Conservation (phyloP, 164 flowering plant genomes). For the Aristolochia contorta region DNA sequence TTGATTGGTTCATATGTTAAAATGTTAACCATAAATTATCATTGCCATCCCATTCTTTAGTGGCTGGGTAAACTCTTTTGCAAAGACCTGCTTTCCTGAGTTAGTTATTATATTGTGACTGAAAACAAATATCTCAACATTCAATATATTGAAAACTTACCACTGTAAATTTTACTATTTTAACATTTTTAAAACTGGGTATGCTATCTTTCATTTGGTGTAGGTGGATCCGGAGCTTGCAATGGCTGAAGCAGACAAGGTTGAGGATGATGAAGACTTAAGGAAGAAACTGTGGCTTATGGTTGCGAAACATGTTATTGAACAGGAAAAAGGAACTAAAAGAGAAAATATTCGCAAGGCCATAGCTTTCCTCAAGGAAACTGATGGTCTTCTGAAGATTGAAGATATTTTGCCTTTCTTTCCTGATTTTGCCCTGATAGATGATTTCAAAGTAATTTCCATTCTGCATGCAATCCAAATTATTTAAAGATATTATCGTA, state of each 20-base stretch:
- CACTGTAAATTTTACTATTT: neutral
- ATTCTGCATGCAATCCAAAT: too few species aligned
- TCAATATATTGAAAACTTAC: too few species aligned
- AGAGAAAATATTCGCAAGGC: constrained; percentile 96
- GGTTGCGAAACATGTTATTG: constrained; percentile 98
- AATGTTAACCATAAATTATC: too few species aligned
- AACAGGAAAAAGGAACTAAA: constrained; percentile 94
- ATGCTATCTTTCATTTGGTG: neutral
- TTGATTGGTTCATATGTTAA: too few species aligned
- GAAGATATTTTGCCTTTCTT: constrained; percentile 98
- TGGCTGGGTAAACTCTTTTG: too few species aligned
- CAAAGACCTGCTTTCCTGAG: too few species aligned
- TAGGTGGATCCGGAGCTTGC: constrained; percentile 99
- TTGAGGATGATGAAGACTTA: constrained; percentile 97
- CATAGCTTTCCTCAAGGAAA: constrained; percentile 97
- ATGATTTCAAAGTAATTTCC: constrained; percentile 77
- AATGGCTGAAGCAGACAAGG: constrained; percentile 99
- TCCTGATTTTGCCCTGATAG: constrained; percentile 96
- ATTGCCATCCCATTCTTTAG: too few species aligned
- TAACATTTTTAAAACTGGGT: neutral
- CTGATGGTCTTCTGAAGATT: constrained; percentile 93
- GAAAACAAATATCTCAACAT: too few species aligned
- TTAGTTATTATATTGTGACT: too few species aligned
- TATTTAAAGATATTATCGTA: too few species aligned
- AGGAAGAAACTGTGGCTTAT: constrained; percentile 99